Percentiles rank a stretch among this genome's conserved stretches.
Conservation (phyloP, 1,284 basidiomycete genomes). For the Cryptococcus floricola region DNA sequence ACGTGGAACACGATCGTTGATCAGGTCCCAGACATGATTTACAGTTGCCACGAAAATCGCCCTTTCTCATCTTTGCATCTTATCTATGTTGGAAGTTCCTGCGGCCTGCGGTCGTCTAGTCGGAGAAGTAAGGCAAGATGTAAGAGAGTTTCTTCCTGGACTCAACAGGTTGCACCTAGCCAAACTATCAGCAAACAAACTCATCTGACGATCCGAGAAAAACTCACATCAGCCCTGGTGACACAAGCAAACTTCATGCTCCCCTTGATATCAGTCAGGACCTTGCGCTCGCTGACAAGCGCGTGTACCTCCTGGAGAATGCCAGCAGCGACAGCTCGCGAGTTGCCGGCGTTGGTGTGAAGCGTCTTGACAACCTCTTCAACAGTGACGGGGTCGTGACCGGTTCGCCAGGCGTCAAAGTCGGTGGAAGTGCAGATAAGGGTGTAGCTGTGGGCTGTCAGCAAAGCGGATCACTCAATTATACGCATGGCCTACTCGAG, state of each 20-base stretch:
- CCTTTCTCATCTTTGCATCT: background rate
- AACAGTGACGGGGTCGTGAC: conserved; percentile 76
- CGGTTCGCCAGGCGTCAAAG: conserved; percentile 83
- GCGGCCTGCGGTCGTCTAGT: background rate
- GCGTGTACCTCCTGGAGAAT: conserved; percentile 74
- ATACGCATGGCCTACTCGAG: conserved; percentile 60
- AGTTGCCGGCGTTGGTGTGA: conserved; percentile 75
- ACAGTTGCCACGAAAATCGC: background rate
- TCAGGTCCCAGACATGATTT: no score
- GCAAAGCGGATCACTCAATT: background rate
- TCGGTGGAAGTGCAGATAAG: conserved; percentile 87
- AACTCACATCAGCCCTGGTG: conserved; percentile 58
- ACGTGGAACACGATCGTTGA: no score
- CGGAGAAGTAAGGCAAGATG: conserved; percentile 62
- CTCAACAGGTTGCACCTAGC: conserved; percentile 58
- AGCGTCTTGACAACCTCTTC: conserved; percentile 80
- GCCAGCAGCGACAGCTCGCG: conserved; percentile 62
- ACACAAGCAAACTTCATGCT: conserved; percentile 81
- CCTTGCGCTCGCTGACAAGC: conserved; percentile 55
- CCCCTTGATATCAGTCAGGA: conserved; percentile 66
- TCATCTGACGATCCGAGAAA: background rate
- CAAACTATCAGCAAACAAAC: background rate
- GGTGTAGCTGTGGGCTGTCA: conserved; percentile 61
- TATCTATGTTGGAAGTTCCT: background rate
- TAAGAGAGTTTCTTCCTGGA: conserved; percentile 71